phyloP scores from a whole-genome alignment of 306 rosid genomes.

The Quercus parvula region DNA sequence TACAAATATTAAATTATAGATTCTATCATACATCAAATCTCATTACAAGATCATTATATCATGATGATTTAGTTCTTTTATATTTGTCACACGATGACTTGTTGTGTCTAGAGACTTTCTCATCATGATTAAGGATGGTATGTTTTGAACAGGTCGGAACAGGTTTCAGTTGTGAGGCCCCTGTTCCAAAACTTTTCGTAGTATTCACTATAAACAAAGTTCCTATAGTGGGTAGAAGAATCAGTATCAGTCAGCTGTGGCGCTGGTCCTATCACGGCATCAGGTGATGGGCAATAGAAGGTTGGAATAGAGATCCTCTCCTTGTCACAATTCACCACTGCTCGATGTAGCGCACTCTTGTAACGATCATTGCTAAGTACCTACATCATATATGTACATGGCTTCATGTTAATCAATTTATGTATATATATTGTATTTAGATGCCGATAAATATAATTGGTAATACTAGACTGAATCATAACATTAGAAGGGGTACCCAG shows the following conservation, averaged over 20 bases:
- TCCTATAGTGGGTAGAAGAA: neutral
- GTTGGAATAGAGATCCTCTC: slow-evolving; percentile 35
- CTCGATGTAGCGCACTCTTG: slow-evolving; percentile 32
- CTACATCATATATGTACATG: neutral
- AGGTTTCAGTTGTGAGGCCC: neutral
- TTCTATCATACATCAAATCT: no score
- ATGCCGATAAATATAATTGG: no score
- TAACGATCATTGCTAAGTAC: slow-evolving; percentile 24
- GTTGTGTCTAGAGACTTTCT: no score
- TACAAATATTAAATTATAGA: no score
- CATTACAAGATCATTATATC: no score
- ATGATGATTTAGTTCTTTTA: no score
- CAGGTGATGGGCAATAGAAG: slow-evolving; percentile 30
- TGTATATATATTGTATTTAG: no score
- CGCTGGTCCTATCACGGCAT: slow-evolving; percentile 23
- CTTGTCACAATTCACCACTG: slow-evolving; percentile 23
- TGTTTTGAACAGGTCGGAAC: slow-evolving; percentile 19
- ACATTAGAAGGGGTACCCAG: no score
- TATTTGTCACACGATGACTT: no score
- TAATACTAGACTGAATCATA: no score
- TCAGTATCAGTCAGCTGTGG: neutral
- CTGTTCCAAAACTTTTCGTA: slow-evolving; percentile 24
- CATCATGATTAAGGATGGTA: neutral
- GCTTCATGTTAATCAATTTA: no score
- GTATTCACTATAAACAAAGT: slow-evolving; percentile 20